Base-by-base conservation (phyloP, 257 asterid genomes). In the Primulina eburnea region DNA sequence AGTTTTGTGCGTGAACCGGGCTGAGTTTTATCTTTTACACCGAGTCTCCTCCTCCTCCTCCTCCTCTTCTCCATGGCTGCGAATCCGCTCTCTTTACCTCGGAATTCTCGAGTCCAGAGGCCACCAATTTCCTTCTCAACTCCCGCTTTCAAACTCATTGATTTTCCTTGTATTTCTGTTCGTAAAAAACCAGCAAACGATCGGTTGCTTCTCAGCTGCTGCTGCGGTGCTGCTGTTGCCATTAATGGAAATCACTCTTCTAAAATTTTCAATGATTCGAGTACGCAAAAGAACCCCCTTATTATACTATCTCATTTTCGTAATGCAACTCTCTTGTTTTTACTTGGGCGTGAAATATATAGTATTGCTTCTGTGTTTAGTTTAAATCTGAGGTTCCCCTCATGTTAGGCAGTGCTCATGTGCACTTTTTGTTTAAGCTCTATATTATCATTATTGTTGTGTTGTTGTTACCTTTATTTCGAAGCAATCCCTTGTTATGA, bases 51-150 rank as follows among this genome's bases (percentile, higher is more conserved):
- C 24, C 24, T 21, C 24, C 59, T 58, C 10, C 65, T 68, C 10
- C 65, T 68, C 81, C 12, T 8, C 47, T 37, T 37, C 20, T 59
- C 83, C 71, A 79, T 81, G 83, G 81, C 81, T 24, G 83, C 80
- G 37, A 78, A 58, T 65, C 65, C 69, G 64, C 74, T 72, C 24
- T 61, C 74, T 65, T 74, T 73, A 8, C 64, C 76, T 59, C 29
- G 71, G 35, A 63, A 52, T 37, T 26, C 63, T 60, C 78, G 68
- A 32, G 4, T 69, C 37, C 82, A 20, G 60, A 67, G 80, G 68
- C 63, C 82, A 38, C 68, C 75, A 60, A 7, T 76, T 47, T 14
- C 70, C 78, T 65, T 64, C 60, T 24, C 78, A 9, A 6, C 77
- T 56, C 29, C 67, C 4, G 26, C 80, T 26, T 73, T 72, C 63